Percentiles rank a stretch among this genome's conserved stretches.
Evolutionary conservation across 768 basidiomycete species (phyloP).

Genomic region (Boletus subparvulus): DNA sequence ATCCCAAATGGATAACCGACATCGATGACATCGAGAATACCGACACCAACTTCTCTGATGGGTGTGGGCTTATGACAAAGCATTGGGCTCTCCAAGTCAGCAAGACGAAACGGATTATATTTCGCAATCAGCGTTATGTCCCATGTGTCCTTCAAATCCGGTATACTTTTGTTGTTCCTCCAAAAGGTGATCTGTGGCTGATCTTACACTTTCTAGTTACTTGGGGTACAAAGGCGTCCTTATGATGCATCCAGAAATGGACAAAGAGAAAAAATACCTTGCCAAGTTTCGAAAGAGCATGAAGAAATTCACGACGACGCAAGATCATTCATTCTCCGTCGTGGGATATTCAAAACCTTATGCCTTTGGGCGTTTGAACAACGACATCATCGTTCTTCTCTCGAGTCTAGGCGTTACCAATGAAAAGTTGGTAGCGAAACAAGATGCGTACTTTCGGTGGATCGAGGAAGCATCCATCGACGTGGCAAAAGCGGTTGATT

Average conservation of each 20-base stretch:
- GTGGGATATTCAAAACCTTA: constrained; percentile 65
- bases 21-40: constrained; percentile 57
- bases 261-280: constrained; percentile 43
- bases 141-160: constrained; percentile 65
- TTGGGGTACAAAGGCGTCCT: constrained; percentile 72
- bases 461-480: constrained; percentile 50
- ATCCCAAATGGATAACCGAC: constrained; percentile 49
- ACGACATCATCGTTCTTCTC: constrained; percentile 66
- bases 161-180: constrained; percentile 28
- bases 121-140: constrained; percentile 55
- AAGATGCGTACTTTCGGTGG: constrained; percentile 59
- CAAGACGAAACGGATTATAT: constrained; percentile 53
- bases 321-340: constrained; percentile 62
- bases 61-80: constrained; percentile 63
- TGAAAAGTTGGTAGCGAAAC: constrained; percentile 54
- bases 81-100: constrained; percentile 52
- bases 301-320: constrained; percentile 63
- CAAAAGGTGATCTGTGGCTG: not conserved
- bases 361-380: constrained; percentile 64
- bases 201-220: constrained; percentile 42
- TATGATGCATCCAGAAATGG: constrained; percentile 63
- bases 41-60: constrained; percentile 65
- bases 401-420: constrained; percentile 60
- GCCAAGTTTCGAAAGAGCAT: constrained; percentile 66
- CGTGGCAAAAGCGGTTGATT: constrained; percentile 51